Evolutionary conservation across 345 rosid genomes (phyloP).

Genomic region (Acer negundo): DNA sequence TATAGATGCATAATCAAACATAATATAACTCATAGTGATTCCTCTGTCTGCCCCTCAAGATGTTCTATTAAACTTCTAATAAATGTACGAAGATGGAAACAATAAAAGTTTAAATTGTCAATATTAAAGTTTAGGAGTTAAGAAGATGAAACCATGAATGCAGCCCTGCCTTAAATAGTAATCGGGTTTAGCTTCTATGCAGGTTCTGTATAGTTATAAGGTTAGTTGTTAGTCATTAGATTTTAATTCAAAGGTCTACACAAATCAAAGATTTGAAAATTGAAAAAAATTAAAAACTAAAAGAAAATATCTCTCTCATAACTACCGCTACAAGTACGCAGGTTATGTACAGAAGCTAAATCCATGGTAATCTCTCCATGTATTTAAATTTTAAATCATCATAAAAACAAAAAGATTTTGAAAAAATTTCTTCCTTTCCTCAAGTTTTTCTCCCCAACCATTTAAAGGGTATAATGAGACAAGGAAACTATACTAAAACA

Average conservation of each 20-base stretch:
- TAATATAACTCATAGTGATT: background rate
- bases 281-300: no score
- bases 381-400: background rate
- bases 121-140: background rate
- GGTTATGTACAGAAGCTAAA: no score
- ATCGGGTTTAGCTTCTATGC: background rate
- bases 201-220: no score
- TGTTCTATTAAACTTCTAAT: background rate
- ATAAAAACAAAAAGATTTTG: background rate
- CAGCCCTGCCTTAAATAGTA: background rate
- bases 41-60: background rate
- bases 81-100: background rate
- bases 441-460: background rate
- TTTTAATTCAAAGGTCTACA: no score
- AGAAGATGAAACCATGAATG: background rate
- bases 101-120: background rate
- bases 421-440: background rate
- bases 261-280: no score
- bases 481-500: background rate
- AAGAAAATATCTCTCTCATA: no score
- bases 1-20: background rate
- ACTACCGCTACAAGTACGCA: no score
- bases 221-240: no score
- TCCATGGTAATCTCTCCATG: no score
- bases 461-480: background rate